phyloP scores from a whole-genome alignment of 495 filamentous ascomycete species.

The Aspergillus incahuasiensis region DNA sequence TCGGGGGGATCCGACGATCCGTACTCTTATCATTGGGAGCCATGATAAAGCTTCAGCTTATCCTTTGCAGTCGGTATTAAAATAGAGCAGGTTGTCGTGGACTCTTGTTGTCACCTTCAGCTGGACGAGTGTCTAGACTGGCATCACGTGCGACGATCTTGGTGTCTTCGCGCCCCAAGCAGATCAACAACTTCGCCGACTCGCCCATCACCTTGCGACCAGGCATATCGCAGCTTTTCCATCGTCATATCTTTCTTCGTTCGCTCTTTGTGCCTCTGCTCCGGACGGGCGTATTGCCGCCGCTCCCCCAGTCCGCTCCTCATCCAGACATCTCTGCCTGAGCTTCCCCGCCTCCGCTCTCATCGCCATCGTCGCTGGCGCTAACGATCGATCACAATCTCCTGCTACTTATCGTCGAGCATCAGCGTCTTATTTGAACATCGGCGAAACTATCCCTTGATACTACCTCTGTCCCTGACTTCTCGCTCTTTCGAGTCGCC shows the following conservation, averaged over 20 bases:
- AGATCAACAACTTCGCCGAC: not conserved
- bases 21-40: not conserved
- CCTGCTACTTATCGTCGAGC: not conserved
- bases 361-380: constrained; percentile 3
- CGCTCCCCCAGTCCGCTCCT: not conserved
- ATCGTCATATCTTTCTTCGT: not conserved
- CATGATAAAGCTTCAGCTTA: not conserved
- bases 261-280: not conserved
- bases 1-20: not conserved
- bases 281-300: not conserved
- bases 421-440: not conserved
- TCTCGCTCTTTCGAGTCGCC: not conserved
- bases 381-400: constrained; percentile 3
- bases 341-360: constrained; percentile 20
- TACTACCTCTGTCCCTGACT: not conserved
- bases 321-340: constrained; percentile 5
- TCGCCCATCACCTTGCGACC: not conserved
- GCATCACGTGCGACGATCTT: constrained; percentile 18
- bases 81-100: constrained; percentile 1
- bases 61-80: not conserved
- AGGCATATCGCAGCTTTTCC: not conserved
- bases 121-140: constrained; percentile 18
- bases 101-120: not conserved
- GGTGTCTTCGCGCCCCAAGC: constrained; percentile 1
- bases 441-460: not conserved